Percentiles rank a stretch among this genome's conserved stretches.
These are phyloP conservation scores for Naganishia kalamii DNA, from an alignment of 768 basidiomycete genomes.

Conservation along the genomic window DNA sequence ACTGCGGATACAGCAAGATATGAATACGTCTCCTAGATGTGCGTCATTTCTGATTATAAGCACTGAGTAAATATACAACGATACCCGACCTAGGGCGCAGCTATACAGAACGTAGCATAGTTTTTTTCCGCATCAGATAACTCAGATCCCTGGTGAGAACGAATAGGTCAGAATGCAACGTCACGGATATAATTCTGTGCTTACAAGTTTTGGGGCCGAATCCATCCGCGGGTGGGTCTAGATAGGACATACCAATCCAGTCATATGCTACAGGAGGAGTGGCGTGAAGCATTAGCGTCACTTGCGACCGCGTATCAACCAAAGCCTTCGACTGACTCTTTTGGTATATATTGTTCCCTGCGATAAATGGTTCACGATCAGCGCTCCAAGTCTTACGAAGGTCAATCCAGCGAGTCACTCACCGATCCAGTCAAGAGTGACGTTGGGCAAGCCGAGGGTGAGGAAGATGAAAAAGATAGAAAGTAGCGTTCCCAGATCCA, in stretches of 20 bases:
- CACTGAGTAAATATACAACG: too few relatives aligned
- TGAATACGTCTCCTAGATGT: too few relatives aligned
- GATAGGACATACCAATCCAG: conserved; percentile 11
- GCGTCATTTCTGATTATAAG: too few relatives aligned
- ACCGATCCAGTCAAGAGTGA: conserved; percentile 44
- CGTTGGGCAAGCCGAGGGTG: conserved; percentile 47
- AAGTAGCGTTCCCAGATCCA: conserved; percentile 53
- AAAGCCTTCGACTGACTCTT: conserved; percentile 34
- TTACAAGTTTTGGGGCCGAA: conserved; percentile 11
- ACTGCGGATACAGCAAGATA: too few relatives aligned
- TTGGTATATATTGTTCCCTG: conserved; percentile 48
- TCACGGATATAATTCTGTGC: too few relatives aligned
- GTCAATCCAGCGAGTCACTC: not conserved
- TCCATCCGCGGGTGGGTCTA: conserved; percentile 2
- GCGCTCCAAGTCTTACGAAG: too few relatives aligned
- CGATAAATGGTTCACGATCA: not conserved
- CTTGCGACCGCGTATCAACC: not conserved
- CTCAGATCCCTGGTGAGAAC: too few relatives aligned
- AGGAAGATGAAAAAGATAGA: conserved; percentile 46
- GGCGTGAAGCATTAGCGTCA: too few relatives aligned
- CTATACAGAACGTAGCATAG: too few relatives aligned
- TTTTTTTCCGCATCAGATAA: too few relatives aligned
- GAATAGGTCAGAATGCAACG: too few relatives aligned
- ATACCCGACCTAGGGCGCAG: too few relatives aligned
- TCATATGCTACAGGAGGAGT: not conserved